Evolutionary conservation across 352 stramenopile genomes (phyloP), one percentile per base, ranked within the genome.

Genomic region (Pythium brassicae): DNA sequence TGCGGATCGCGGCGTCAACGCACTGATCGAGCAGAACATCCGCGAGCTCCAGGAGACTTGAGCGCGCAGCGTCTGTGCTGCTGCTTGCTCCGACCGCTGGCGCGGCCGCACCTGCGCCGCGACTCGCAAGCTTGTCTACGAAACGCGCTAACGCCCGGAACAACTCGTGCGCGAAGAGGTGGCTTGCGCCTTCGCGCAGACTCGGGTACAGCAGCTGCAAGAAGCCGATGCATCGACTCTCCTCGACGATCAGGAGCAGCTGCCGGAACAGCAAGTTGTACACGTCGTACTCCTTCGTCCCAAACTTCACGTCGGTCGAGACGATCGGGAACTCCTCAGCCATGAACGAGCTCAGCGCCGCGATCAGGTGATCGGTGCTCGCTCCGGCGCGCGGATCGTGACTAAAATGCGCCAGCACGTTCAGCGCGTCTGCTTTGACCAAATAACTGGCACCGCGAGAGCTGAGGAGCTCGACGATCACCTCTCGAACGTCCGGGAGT

Each of bases 311-410:
- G 63, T 94, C 84, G 23, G 62, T 69, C n/a, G 84, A 94, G 26
- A 71, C 57, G 37, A 92, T 86, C 5, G 82, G 84, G 54, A 94
- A 92, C 35, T 91, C 79, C 25, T 87, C 72, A 11, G 87, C 71
- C 43, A 89, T 65, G 52, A 94, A 87, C 15, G 27, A 43, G 19
- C 72, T 46, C 1, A 92, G 45, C 22, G 67, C 66, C 17, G 74
- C 61, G 42, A 83, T 44, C 4, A 75, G 61, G 7, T 26, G 4
- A 29, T 66, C 57, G 10, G 63, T 50, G 5, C 57, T 39, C 19
- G 65, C 48, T 29, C 53, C 25, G 3, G 29, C 29, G n/a, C 35
- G 29, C n/a, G 59, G 65, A 26, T 51, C 53, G 25, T 65, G 63
- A 17, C 58, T 66, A 19, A 86, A 49, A 3, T 59, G 59, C 27